A percentile compares a stretch with the other conserved stretches of the same genome.
Evolutionary conservation across 176 grass and related monocot species (phyloP).

Genomic region (Ensete ventricosum): DNA sequence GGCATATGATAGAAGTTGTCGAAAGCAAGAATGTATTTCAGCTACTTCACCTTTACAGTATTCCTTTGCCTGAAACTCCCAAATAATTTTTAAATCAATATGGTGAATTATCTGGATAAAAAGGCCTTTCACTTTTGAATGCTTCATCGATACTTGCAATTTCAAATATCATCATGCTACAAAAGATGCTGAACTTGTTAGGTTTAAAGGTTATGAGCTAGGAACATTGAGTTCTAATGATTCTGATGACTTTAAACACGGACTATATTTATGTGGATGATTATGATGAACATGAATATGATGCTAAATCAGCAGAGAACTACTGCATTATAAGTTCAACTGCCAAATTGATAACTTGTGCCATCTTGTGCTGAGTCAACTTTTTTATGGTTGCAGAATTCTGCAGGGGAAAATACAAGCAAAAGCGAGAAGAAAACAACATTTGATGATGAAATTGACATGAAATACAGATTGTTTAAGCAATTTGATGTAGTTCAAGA

Average conservation of each 20-base stretch:
- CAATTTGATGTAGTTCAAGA: conserved; percentile 59
- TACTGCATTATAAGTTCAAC: conserved; percentile 34
- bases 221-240: too few species aligned
- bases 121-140: too few species aligned
- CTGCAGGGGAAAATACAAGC: conserved; percentile 13
- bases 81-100: not conserved
- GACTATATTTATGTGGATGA: not conserved
- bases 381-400: conserved; percentile 31
- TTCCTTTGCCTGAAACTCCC: not conserved
- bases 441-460: conserved; percentile 33
- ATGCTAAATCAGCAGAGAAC: conserved; percentile 8
- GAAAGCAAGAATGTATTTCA: conserved; percentile 33
- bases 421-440: conserved; percentile 24
- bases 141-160: too few species aligned
- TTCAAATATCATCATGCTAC: too few species aligned
- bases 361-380: conserved; percentile 22
- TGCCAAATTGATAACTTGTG: conserved; percentile 39
- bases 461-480: conserved; percentile 52
- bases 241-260: too few species aligned
- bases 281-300: conserved; percentile 26
- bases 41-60: conserved; percentile 18
- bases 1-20: conserved; percentile 29
- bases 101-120: not conserved
- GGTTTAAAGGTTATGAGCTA: too few species aligned
- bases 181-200: too few species aligned